Evolutionary conservation across 352 stramenopile genomes (phyloP).

Genomic region (Pythium myriotylum): DNA sequence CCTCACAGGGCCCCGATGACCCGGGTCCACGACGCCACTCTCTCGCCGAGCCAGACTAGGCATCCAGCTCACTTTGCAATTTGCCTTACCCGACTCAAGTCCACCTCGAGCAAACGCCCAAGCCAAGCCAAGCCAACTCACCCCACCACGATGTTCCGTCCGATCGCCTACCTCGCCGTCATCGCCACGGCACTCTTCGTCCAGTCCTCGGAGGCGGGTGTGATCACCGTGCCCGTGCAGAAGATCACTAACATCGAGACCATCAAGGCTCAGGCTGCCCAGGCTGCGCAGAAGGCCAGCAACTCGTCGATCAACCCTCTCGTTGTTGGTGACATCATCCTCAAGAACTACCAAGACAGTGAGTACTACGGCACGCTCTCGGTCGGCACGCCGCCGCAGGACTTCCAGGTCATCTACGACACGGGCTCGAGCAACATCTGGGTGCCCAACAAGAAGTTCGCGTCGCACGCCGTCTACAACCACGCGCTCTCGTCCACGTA

Average conservation of each 20-base stretch:
- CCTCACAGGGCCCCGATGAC: too few relatives aligned
- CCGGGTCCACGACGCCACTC: too few relatives aligned
- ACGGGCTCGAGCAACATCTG: conserved; percentile 96
- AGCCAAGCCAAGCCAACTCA: not conserved
- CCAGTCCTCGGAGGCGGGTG: not conserved
- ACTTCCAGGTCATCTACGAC: conserved; percentile 96
- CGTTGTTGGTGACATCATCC: conserved; percentile 53
- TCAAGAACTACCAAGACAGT: conserved; percentile 91
- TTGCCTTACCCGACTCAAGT: not conserved
- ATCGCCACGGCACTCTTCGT: conserved; percentile 1
- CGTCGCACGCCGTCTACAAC: conserved; percentile 84
- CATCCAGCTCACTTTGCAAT: conserved; percentile 1
- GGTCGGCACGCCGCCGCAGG: conserved; percentile 91
- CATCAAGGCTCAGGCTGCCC: not conserved
- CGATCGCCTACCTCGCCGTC: conserved; percentile 1
- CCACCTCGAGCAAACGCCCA: not conserved
- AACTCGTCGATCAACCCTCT: not conserved
- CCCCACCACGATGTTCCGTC: not conserved
- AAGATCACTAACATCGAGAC: conserved; percentile 1
- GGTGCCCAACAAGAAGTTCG: conserved; percentile 85
- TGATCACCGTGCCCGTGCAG: not conserved
- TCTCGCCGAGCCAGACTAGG: too few relatives aligned
- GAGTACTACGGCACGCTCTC: conserved; percentile 94
- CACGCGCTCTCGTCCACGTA: conserved; percentile 84
- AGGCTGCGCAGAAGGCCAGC: not conserved